Evolutionary conservation across 2,329 filamentous ascomycete genomes (phyloP).

Genomic region (Ceratocystis alfenasii): DNA sequence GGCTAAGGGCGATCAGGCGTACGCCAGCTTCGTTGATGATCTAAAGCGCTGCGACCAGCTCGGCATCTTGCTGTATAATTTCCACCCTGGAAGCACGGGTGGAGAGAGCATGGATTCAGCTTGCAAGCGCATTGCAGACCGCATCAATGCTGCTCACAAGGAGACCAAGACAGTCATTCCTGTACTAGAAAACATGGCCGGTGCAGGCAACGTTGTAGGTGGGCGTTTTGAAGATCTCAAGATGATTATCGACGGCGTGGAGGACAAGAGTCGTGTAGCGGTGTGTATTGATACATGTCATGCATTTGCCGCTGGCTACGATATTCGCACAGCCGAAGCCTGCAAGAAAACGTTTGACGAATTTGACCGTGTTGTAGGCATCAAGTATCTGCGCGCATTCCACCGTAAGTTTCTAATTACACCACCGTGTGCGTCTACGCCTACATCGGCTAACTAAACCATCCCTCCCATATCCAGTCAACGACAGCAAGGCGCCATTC

Average conservation of each 20-base stretch:
- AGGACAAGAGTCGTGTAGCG: conserved; percentile 73
- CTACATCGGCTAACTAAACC: neutral
- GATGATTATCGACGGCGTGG: conserved; percentile 67
- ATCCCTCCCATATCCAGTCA: conserved; percentile 41
- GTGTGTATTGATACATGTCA: conserved; percentile 97
- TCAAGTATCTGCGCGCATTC: conserved; percentile 68
- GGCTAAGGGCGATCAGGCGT: conserved; percentile 73
- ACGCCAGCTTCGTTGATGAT: conserved; percentile 76
- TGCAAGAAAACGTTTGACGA: conserved; percentile 62
- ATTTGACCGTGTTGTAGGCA: conserved; percentile 68
- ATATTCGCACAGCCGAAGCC: conserved; percentile 61
- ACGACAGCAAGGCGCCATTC: conserved; percentile 89
- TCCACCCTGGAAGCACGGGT: conserved; percentile 80
- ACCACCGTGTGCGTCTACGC: neutral
- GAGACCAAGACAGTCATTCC: conserved; percentile 68
- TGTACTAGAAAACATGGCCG: conserved; percentile 91
- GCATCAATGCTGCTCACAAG: conserved; percentile 70
- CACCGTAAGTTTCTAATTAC: conserved; percentile 40
- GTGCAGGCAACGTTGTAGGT: conserved; percentile 76
- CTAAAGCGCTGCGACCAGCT: conserved; percentile 72
- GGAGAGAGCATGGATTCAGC: conserved; percentile 52
- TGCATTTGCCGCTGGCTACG: conserved; percentile 86
- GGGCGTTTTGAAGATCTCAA: conserved; percentile 74
- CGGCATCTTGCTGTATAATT: conserved; percentile 90
- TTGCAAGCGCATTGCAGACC: conserved; percentile 63